These are phyloP conservation scores for Aphanomyces astaci DNA, from an alignment of 352 stramenopile genomes.

Conservation along the genomic window DNA sequence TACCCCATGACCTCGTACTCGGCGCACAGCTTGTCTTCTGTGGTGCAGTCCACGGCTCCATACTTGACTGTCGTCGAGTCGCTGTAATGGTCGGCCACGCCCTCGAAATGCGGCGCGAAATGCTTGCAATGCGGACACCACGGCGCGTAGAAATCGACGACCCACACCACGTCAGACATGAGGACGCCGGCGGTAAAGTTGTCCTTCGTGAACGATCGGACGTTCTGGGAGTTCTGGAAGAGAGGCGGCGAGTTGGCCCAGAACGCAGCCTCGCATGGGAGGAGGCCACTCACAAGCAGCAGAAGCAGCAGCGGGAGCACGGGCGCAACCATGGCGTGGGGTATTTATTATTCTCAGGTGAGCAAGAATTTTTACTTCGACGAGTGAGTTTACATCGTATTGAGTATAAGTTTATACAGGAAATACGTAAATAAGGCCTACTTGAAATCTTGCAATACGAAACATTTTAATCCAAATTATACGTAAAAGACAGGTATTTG, in stretches of 20 bases:
- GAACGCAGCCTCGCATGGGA: not conserved
- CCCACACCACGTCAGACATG: slow-evolving; percentile 51
- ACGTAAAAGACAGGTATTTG: too few species aligned
- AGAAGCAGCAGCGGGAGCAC: not conserved
- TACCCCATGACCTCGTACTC: slow-evolving; percentile 55
- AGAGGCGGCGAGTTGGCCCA: slow-evolving; percentile 42
- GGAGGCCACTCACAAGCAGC: too few species aligned
- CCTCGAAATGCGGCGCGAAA: slow-evolving; percentile 68
- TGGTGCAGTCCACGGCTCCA: slow-evolving; percentile 70
- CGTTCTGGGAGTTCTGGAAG: slow-evolving; percentile 62
- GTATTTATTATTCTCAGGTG: too few species aligned
- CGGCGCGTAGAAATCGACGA: slow-evolving; percentile 80
- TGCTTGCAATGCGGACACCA: slow-evolving; percentile 78
- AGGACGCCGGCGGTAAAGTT: slow-evolving; percentile 36
- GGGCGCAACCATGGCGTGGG: too few species aligned
- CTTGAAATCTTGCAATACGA: too few species aligned
- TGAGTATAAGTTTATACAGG: too few species aligned
- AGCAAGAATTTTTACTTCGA: too few species aligned
- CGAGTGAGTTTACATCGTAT: too few species aligned
- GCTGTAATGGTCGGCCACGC: slow-evolving; percentile 58
- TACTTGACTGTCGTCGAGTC: slow-evolving; percentile 45
- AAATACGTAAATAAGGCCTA: too few species aligned
- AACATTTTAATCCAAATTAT: too few species aligned
- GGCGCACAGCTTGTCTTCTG: slow-evolving; percentile 47
- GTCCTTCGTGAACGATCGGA: slow-evolving; percentile 32